Base-by-base conservation (phyloP, 2,329 filamentous ascomycete species). In the Fusarium sp. region DNA sequence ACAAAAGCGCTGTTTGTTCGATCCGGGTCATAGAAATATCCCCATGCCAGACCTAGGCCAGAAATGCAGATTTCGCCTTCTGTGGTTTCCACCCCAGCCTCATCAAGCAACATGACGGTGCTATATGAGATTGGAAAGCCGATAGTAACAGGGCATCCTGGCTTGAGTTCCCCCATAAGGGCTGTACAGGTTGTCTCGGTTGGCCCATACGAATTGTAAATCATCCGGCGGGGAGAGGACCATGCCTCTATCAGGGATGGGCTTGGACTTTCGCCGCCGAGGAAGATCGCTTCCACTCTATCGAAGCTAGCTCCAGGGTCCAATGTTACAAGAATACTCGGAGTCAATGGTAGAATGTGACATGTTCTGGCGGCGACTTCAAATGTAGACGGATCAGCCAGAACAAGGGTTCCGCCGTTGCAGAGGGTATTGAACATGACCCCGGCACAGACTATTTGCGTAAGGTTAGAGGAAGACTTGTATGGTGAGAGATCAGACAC, bases 1-100 rank as follows among this genome's bases (percentile, higher is more conserved):
- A 45, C 24, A 28, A 45, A 45, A 22, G 10, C 24, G 14, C 24
- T 15, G 28, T 22, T 22, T n/a, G 43, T 45, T 28, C 22, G 43
- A 26, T 45, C 43, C 30, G 24, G 11, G 10, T 45, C 43, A 26
- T 30, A 3, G 22, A 26, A 45, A 24, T 45, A 45, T 9, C 43
- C 43, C 7, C 14, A 8, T 14, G 43, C 43, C 8, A 45, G 43
- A 19, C 24, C 24, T 22, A 22, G 15, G 9, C 43, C 43, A 11
- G 26, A 22, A 19, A 45, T 45, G 24, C 24, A 45, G 43, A 45
- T 45, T 45, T 45, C 43, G 7, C 43, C 43, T 30, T 45, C 43
- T 15, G 24, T 26, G 24, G 22, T 7, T 15, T 45, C 43, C 24
- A 8, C 13, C 14, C 24, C 24, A 8, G 17, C 11, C 10, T 24